Base-by-base conservation (phyloP, 1,284 basidiomycete species). In the Ceratobasidium sp. region DNA sequence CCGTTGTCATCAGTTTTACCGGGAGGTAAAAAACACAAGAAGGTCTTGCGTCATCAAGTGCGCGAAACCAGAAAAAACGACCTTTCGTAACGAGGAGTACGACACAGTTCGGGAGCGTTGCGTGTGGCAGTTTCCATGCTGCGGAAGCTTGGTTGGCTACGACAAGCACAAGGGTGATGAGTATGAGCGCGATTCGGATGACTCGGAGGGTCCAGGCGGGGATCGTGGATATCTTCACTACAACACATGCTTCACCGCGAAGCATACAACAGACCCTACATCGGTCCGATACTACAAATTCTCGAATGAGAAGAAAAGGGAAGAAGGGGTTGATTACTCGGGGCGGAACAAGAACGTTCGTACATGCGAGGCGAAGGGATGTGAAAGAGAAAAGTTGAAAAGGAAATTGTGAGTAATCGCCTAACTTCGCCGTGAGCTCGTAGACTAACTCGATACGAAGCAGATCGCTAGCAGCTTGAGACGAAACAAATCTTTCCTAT, bases 51-150 rank as follows among this genome's bases (percentile, higher is more conserved):
- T 46, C 12, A 23, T 65, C n/a, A 20, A 10, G 15, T 65, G 62
- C 26, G 28, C 13, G 42, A 42, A n/a, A 9, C 38, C 40, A 23
- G 42, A 46, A n/a, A 7, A 65, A 23, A 59, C 26, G 13, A 6
- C 0, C 20, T n/a, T 54, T 20, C 52, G 5, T 12, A 17, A 54
- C 20, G 52, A 54, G n/a, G 52, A n/a, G 23, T 54, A 20, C 20
- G 52, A 54, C 23, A 2, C 15, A 26, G 20, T 26, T 17, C n/a
- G 52, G 52, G 52, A 54, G 52, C 23, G 23, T 20, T 26, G n/a
- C 52, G n/a, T 54, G 52, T 54, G 52, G 52, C 13, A 54, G 52
- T 54, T 54, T n/a, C 52, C 52, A n/a, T 54, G 52, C 52, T 54
- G 52, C 23, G 52, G 23, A 20, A 54, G 52, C 5, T n/a, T 54